Evolutionary conservation across 2,329 filamentous ascomycete species (phyloP), one percentile per base, ranked within the genome.

Genomic region (Trichoderma asperellum): DNA sequence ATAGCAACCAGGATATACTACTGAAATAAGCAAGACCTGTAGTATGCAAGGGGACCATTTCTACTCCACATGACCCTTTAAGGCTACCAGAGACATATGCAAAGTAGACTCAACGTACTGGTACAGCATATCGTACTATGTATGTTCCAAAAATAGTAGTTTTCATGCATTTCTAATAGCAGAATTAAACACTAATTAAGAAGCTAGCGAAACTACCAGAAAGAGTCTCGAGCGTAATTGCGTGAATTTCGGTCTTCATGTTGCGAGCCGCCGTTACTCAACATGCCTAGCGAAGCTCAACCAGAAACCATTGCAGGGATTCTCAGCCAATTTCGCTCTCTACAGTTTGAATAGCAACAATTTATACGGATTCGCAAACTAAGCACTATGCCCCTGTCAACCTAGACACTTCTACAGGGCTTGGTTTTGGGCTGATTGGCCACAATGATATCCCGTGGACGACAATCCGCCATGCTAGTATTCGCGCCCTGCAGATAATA

Each of bases 11-110:
- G 64, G 64, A 59, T 67, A 24, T 18, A 32, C 18, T n/a, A 52
- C 16, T 43, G 2, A n/a, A 27, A 43, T 67, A 67, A 43, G 55
- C 40, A 21, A 37, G 55, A 43, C 16, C n/a, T 49, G 2, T 24
- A 24, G 24, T 24, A 24, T 24, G 21, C n/a, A 47, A 40, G 34
- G 57, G 32, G 34, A 53, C 57, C 29, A 24, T 56, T 34, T 21
- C 27, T 24, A 24, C 65, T 68, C 65, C 65, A 56, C 65, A 60
- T 55, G 65, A 37, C 43, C 56, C 34, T 60, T 43, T 55, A 68
- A 40, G 40, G 55, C 40, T 14, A 43, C 40, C 18, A 32, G 10
- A 67, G 47, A 12, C 6, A 10, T 24, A 14, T 11, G 11, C 47
- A 24, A 43, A 58, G 64, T 67, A 58, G 29, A 57, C n/a, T 52